Evolutionary conservation across 768 basidiomycete species (phyloP), one percentile per base, ranked within the genome.

Genomic region (Tulasnella sp.): DNA sequence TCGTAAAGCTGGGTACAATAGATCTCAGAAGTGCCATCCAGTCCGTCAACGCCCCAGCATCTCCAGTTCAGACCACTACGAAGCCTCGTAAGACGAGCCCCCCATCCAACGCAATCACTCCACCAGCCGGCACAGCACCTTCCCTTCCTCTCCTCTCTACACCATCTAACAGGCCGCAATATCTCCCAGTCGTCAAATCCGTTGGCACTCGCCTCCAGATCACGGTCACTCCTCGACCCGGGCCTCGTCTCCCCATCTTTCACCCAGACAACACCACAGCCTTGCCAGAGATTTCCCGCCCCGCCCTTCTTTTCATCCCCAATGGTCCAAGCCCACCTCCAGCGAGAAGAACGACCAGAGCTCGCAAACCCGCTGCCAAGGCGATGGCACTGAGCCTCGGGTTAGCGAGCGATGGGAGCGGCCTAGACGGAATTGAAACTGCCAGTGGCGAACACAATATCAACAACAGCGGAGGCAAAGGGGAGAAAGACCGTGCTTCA

Each of bases 331-430:
- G 50, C 44, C 77, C 76, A 40, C 76, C 77, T 42, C 77, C 77
- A n/a, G 77, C 79, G 11, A 72, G 79, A 50, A 42, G 79, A 20
- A 75, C 69, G 22, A 75, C 72, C 46, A 34, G 79, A 54, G 79
- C 79, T 50, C 31, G 79, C 44, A 80, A 80, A 34, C 79, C 79
- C 22, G 79, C 79, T 42, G 79, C 79, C 40, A 80, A 80, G 50
- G 79, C 79, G 8, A 73, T 80, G 72, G 79, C 79, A 31, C 44
- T 80, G 46, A 74, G 41, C 58, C 79, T 80, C 6, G 79, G 79
- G 2, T 46, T 74, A 11, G 79, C 24, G n/a, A 80, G 79, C 72
- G 79, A 80, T 80, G 79, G 79, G 46, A 80, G 79, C 58, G 72
- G 69, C 37, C 48, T 80, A 46, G 79, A 80, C 58, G 48, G 37